Evolutionary conservation across 2,329 filamentous ascomycete genomes (phyloP), one percentile per base, ranked within the genome.

Genomic region (Lachnellula arida): DNA sequence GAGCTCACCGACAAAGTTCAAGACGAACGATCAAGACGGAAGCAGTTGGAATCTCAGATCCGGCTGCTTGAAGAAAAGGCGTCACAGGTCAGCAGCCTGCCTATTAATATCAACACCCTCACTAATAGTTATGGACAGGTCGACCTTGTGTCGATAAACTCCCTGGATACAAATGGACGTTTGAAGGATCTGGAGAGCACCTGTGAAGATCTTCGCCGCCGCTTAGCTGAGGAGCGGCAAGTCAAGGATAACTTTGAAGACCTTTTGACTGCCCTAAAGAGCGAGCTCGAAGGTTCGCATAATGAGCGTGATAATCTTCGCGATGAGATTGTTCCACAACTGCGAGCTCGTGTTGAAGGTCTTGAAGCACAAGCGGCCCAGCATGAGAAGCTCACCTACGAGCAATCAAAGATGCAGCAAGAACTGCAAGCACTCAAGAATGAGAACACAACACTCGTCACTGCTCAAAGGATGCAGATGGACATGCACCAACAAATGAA

Each of bases 221-320:
- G 89, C 63, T 78, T 99, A 46, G 79, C 82, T 0, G 91, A 97
- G 68, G 94, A 99, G 74, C 83, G 89, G 54, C 83, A 89, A 70
- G 85, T 89, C 65, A 97, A 96, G 71, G 86, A 90, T 68, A 97
- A 95, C 70, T 95, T 97, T 65, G 91, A 97, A 73, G 92, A 97
- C 70, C 80, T 99, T 44, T 79, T 97, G 46, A 84, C 86, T 6
- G 93, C 89, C 5, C 85, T 97, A 64, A 88, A 88, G 64, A 82
- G 85, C 23, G 91, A 99, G 70, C 78, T 97, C 14, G 83, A 92
- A 66, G 88, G 85, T 63, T 84, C 91, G 52, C 83, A 88, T 58
- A 92, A 94, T 63, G 92, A 99, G 73, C 85, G 91, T 51, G 94
- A 99, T 72, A 93, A 95, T 65, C 81, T 97, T 15, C 86, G 90